Conservation (phyloP, 192 early-diverging fungal genomes). For the Coemansia sp. region DNA sequence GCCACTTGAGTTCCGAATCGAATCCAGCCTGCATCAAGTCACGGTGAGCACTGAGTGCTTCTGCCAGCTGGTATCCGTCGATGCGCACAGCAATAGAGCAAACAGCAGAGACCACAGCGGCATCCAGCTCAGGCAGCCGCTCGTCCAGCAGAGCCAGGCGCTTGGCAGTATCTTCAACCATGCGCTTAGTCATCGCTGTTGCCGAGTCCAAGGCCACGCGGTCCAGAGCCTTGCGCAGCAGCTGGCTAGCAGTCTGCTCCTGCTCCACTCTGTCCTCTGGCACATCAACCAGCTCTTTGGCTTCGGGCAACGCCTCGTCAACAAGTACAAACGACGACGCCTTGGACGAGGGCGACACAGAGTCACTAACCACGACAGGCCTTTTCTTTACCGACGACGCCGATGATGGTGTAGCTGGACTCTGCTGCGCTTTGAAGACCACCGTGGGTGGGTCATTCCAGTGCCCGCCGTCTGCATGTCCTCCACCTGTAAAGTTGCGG, state of each 20-base stretch:
- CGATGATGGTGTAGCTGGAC: not conserved
- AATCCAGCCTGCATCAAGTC: conserved; percentile 37
- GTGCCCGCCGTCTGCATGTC: conserved; percentile 52
- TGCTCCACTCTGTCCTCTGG: conserved; percentile 24
- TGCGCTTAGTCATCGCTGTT: conserved; percentile 20
- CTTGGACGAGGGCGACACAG: conserved; percentile 6
- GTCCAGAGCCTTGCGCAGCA: conserved; percentile 13
- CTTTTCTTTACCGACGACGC: not conserved
- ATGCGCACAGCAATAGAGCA: conserved; percentile 30
- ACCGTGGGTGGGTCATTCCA: conserved; percentile 59
- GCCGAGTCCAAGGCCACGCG: conserved; percentile 1
- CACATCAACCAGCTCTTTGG: conserved; percentile 8
- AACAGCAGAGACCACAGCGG: conserved; percentile 9
- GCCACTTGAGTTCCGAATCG: conserved; percentile 48
- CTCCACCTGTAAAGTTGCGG: conserved; percentile 45
- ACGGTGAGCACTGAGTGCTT: conserved; percentile 25
- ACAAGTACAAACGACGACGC: conserved; percentile 37
- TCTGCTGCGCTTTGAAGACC: conserved; percentile 36
- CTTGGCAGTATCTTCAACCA: conserved; percentile 38
- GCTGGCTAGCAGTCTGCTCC: not conserved
- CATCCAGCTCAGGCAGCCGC: conserved; percentile 28
- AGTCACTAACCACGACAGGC: conserved; percentile 1
- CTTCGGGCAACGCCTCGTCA: conserved; percentile 16
- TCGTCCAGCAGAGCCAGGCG: conserved; percentile 29
- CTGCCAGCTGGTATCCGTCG: conserved; percentile 12